A percentile compares a stretch with the other conserved stretches of the same genome.
Evolutionary conservation across 768 basidiomycete species (phyloP).

Genomic region (Trametes cingulata): DNA sequence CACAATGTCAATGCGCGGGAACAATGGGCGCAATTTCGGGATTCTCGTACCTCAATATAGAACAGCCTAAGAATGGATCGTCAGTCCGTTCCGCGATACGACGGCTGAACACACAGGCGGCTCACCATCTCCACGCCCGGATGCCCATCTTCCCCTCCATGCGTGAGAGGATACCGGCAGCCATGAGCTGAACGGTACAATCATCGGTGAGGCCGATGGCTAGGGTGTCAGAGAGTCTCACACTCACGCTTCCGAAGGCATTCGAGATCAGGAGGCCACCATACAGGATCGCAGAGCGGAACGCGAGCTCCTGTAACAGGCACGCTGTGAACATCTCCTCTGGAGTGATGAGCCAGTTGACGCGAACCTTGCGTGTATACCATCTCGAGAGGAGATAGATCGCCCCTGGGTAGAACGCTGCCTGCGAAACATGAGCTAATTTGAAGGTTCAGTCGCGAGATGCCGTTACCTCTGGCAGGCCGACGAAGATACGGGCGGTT

Average conservation of each 20-base stretch:
- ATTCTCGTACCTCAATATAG: constrained; percentile 56
- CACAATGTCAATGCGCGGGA: background rate
- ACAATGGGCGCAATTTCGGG: background rate
- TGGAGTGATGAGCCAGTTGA: background rate
- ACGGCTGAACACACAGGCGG: background rate
- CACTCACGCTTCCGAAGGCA: constrained; percentile 62
- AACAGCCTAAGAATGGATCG: constrained; percentile 51
- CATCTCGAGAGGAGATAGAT: constrained; percentile 41
- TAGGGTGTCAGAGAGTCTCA: background rate
- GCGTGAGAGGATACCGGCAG: constrained; percentile 68
- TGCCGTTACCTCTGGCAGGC: constrained; percentile 52
- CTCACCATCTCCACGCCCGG: constrained; percentile 69
- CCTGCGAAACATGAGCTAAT: constrained; percentile 30
- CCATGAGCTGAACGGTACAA: constrained; percentile 50
- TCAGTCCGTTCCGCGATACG: background rate
- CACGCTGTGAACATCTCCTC: background rate
- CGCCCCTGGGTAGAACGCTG: constrained; percentile 66
- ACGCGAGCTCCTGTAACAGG: constrained; percentile 54
- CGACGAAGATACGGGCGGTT: constrained; percentile 60
- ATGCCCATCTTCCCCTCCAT: constrained; percentile 72
- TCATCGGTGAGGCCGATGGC: background rate
- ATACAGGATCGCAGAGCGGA: constrained; percentile 62
- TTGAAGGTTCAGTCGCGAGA: background rate
- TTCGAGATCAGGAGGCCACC: constrained; percentile 62
- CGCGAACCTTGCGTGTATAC: constrained; percentile 38